Conservation (phyloP, 495 filamentous ascomycete species). For the Tuber umbilicatum region DNA sequence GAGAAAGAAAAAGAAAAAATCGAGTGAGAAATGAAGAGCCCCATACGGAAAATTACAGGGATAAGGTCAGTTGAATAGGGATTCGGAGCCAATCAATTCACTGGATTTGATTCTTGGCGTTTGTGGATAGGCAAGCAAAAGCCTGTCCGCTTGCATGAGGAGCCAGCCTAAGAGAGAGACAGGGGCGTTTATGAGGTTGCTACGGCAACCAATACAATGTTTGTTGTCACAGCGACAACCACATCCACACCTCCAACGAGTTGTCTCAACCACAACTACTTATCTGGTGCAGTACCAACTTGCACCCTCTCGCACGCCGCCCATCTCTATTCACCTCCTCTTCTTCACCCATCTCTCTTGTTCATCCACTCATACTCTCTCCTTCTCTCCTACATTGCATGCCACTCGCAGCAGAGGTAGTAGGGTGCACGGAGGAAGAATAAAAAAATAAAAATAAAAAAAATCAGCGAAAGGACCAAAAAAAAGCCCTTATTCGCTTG, state of each 20-base stretch:
- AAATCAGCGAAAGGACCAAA: background rate
- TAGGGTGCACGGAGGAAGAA: background rate
- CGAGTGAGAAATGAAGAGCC: background rate
- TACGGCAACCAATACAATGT: conserved; percentile 31
- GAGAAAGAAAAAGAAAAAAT: background rate
- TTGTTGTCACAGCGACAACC: conserved; percentile 33
- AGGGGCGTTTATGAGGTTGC: conserved; percentile 11
- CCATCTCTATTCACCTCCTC: conserved; percentile 33
- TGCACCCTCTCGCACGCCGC: conserved; percentile 28
- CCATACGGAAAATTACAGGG: background rate
- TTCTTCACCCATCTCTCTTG: conserved; percentile 29
- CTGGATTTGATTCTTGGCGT: background rate
- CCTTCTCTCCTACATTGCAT: conserved; percentile 28
- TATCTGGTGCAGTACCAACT: conserved; percentile 23
- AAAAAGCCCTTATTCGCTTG: conserved; percentile 36
- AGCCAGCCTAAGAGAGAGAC: background rate
- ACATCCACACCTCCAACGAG: conserved; percentile 18
- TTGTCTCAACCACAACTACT: conserved; percentile 10
- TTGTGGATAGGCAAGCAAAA: background rate
- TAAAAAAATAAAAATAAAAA: background rate
- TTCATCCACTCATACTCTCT: background rate
- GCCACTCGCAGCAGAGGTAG: conserved; percentile 19
- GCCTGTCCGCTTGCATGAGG: background rate
- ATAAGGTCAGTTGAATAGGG: background rate
- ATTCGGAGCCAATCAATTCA: background rate